Percentiles rank a stretch among this genome's conserved stretches.
These are phyloP conservation scores for Akanthomyces uredinophilus DNA, from an alignment of 2,329 filamentous ascomycete species.

Conservation along the genomic window DNA sequence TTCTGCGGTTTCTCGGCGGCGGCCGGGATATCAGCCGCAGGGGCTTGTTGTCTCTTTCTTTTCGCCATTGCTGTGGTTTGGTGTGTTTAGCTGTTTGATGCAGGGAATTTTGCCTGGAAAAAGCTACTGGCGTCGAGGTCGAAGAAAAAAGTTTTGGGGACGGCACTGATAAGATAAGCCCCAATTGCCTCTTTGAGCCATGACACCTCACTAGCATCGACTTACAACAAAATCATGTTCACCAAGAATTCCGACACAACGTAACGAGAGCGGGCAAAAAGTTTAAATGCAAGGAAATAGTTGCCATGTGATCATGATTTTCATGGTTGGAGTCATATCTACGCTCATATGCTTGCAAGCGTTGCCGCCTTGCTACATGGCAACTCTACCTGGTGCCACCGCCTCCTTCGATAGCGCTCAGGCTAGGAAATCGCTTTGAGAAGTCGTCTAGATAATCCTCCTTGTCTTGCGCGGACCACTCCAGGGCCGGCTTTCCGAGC, in stretches of 20 bases:
- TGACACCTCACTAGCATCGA: not conserved
- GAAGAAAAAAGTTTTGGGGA: slow-evolving; percentile 25
- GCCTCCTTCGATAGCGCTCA: slow-evolving; percentile 65
- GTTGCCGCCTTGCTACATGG: not conserved
- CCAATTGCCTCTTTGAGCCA: not conserved
- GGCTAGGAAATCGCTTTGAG: slow-evolving; percentile 77
- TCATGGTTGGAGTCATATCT: slow-evolving; percentile 6
- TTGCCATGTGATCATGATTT: not conserved
- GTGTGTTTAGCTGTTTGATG: slow-evolving; percentile 13
- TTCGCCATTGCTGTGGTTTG: slow-evolving; percentile 37
- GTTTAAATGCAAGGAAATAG: slow-evolving; percentile 7
- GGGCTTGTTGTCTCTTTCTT: slow-evolving; percentile 41
- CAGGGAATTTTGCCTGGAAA: not conserved
- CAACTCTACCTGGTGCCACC: not conserved
- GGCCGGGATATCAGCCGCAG: slow-evolving; percentile 20
- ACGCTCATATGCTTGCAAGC: slow-evolving; percentile 1
- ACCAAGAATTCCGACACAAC: not conserved
- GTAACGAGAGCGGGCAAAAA: not conserved
- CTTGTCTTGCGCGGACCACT: slow-evolving; percentile 53
- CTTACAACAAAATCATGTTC: not conserved
- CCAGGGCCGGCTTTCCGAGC: slow-evolving; percentile 43
- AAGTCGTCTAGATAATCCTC: slow-evolving; percentile 68
- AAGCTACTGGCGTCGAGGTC: not conserved
- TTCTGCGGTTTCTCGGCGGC: slow-evolving; percentile 20
- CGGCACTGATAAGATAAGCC: slow-evolving; percentile 30